Conservation (phyloP, 257 asterid species). For the Solanum okadae region DNA sequence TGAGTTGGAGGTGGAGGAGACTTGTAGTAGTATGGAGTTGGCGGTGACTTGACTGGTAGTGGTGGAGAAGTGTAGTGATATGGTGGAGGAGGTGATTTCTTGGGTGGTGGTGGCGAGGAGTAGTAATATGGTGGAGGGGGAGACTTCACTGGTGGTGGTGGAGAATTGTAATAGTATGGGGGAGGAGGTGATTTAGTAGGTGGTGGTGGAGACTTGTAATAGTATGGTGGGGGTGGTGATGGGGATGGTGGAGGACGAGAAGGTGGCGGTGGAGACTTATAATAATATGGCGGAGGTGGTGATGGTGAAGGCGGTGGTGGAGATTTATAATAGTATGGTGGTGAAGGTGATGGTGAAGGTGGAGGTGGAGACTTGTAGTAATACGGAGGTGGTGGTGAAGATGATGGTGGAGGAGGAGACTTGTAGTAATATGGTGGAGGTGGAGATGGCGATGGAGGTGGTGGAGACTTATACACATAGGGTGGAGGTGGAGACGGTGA, state of each 20-base stretch:
- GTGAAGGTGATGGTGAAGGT: neutral
- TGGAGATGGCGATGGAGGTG: neutral
- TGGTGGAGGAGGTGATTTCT: neutral
- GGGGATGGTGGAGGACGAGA: neutral
- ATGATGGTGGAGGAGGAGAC: neutral
- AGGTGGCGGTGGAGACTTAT: neutral
- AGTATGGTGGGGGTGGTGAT: slow-evolving; percentile 4
- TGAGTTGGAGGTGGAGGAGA: neutral
- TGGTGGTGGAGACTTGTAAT: neutral
- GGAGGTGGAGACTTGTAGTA: neutral
- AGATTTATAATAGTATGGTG: neutral
- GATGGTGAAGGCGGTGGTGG: neutral
- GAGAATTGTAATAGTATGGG: slow-evolving; percentile 4
- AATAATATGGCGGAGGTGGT: neutral
- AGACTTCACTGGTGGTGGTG: slow-evolving; percentile 20
- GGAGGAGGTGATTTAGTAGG: neutral
- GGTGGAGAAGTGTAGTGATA: neutral
- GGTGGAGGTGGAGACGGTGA: neutral
- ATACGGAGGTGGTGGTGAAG: neutral
- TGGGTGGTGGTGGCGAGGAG: neutral
- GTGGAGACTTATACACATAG: neutral
- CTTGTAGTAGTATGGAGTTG: too few species aligned
- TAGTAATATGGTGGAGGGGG: slow-evolving; percentile 16
- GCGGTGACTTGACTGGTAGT: neutral
- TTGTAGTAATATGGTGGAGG: neutral